phyloP scores from a whole-genome alignment of 2,329 filamentous ascomycete genomes.

The Scytalidium lignicola region DNA sequence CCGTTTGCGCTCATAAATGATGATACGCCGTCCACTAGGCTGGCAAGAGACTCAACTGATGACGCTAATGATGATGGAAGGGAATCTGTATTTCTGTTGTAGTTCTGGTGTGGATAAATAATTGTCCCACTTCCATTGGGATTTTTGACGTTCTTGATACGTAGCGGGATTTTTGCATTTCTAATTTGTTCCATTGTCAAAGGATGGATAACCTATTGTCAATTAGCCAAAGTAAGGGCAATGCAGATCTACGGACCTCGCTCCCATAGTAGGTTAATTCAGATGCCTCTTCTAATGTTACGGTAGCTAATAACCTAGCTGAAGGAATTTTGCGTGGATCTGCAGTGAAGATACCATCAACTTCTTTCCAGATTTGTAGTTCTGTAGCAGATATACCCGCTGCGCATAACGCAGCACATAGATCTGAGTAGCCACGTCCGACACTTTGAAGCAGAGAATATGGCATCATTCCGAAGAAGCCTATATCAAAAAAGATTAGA shows the following conservation, averaged over 20 bases:
- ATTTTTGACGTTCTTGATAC: conserved; percentile 67
- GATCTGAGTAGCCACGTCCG: conserved; percentile 66
- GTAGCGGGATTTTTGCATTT: conserved; percentile 58
- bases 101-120: conserved; percentile 5
- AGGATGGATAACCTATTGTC: conserved; percentile 57
- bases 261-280: conserved; percentile 57
- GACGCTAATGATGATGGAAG: conserved; percentile 21
- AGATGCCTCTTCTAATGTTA: conserved; percentile 60
- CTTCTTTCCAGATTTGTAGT: conserved; percentile 70
- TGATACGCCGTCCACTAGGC: conserved; percentile 30
- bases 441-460: conserved; percentile 60
- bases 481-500: conserved; percentile 33
- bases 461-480: conserved; percentile 65
- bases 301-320: conserved; percentile 52
- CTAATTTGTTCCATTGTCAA: conserved; percentile 69
- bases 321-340: conserved; percentile 64
- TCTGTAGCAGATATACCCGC: conserved; percentile 60
- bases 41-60: conserved; percentile 18
- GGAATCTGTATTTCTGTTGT: conserved; percentile 19
- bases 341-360: conserved; percentile 69
- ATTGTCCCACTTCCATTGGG: conserved; percentile 53
- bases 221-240: conserved; percentile 39
- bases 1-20: conserved; percentile 11
- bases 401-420: conserved; percentile 64
- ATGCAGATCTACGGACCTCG: conserved; percentile 9